Percentiles rank a stretch among this genome's conserved stretches.
Conservation (phyloP, 1,139 yeast species). For the Yamadazyma dendronema region DNA sequence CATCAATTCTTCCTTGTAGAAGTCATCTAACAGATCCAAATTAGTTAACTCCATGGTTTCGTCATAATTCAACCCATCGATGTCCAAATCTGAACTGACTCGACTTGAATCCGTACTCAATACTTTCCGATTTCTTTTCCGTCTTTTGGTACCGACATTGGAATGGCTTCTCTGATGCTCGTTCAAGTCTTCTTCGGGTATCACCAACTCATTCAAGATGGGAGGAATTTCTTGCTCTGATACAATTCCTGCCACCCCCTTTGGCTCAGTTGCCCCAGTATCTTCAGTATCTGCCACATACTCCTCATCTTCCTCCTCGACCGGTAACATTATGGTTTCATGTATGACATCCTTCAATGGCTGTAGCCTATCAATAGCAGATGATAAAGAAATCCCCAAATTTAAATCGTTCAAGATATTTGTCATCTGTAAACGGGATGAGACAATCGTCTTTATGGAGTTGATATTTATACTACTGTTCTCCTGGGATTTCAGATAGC, state of each 20-base stretch:
- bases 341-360: constrained; percentile 53
- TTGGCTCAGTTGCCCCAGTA: constrained; percentile 44
- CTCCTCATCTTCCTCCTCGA: constrained; percentile 23
- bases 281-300: constrained; percentile 5
- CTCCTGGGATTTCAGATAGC: constrained; percentile 6
- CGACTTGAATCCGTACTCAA: constrained; percentile 6
- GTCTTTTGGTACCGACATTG: constrained; percentile 13
- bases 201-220: constrained; percentile 48
- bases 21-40: constrained; percentile 44
- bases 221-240: constrained; percentile 49
- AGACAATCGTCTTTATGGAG: constrained; percentile 30
- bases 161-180: constrained; percentile 9
- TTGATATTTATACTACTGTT: constrained; percentile 4
- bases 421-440: constrained; percentile 47
- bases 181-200: constrained; percentile 32
- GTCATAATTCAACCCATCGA: constrained; percentile 35
- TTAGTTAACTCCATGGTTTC: constrained; percentile 39
- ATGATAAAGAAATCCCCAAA: constrained; percentile 48
- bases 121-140: constrained; percentile 8
- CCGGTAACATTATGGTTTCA: constrained; percentile 50
- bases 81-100: constrained; percentile 34
- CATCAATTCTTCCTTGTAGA: constrained; percentile 50
- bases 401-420: constrained; percentile 51
- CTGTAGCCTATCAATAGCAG: constrained; percentile 57
- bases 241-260: constrained; percentile 51